These are phyloP conservation scores for Coniosporium tulheliwenetii DNA, from an alignment of 2,329 filamentous ascomycete species.

Conservation along the genomic window DNA sequence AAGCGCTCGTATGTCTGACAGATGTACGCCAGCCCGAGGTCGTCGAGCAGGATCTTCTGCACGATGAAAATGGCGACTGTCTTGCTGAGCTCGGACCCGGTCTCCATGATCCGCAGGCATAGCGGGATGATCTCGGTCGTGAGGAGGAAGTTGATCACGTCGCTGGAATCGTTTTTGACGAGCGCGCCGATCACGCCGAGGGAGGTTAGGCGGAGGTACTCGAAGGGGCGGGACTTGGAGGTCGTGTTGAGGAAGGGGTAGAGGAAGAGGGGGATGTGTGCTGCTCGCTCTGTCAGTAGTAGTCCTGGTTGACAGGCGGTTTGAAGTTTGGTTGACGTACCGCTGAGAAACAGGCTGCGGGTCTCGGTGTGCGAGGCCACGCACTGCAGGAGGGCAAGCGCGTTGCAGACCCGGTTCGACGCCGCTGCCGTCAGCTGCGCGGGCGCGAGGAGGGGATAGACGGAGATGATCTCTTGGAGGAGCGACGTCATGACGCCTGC, in stretches of 20 bases:
- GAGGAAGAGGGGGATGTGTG: slow-evolving; percentile 92
- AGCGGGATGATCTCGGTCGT: slow-evolving; percentile 98
- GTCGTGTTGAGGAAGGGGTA: slow-evolving; percentile 98
- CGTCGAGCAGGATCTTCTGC: slow-evolving; percentile 94
- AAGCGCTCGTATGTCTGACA: slow-evolving; percentile 98
- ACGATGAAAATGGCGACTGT: slow-evolving; percentile 99
- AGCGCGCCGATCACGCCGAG: slow-evolving; percentile 92
- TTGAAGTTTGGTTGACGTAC: slow-evolving; percentile 32
- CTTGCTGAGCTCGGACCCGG: slow-evolving; percentile 93
- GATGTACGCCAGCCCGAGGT: slow-evolving; percentile 93
- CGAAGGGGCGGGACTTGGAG: slow-evolving; percentile 92
- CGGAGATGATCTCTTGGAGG: slow-evolving; percentile 95
- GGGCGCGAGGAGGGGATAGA: slow-evolving; percentile 91
- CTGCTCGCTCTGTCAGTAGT: slow-evolving; percentile 30
- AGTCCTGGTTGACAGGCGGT: not conserved
- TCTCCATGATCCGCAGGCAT: slow-evolving; percentile 98
- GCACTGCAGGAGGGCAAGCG: slow-evolving; percentile 85
- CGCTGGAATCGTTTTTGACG: slow-evolving; percentile 96
- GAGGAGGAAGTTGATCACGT: slow-evolving; percentile 96
- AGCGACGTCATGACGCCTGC: slow-evolving; percentile 94
- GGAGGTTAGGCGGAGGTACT: slow-evolving; percentile 90
- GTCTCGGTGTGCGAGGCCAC: slow-evolving; percentile 97
- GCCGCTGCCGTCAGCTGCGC: slow-evolving; percentile 96
- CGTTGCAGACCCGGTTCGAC: slow-evolving; percentile 94
- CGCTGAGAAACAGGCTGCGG: slow-evolving; percentile 79